Conservation (phyloP, 805 yeast genomes). For the Suhomyces sp. region DNA sequence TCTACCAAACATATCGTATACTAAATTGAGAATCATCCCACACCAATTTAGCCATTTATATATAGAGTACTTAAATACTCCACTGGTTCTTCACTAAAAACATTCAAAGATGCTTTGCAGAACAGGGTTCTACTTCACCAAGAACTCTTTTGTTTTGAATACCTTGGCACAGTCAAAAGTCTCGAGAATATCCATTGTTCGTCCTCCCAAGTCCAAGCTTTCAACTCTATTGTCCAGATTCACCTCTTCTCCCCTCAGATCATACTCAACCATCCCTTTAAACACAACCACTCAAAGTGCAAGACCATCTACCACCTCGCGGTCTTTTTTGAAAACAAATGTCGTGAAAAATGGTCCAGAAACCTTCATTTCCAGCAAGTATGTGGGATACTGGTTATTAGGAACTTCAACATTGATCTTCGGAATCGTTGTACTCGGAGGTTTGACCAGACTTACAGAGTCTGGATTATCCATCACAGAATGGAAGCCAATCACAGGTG, state of each 20-base stretch:
- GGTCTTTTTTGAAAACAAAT: too few relatives aligned
- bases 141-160: constrained; percentile 48
- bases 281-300: constrained; percentile 1
- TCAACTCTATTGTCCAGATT: constrained; percentile 1
- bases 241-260: constrained; percentile 1
- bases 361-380: constrained; percentile 23
- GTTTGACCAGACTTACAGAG: constrained; percentile 91
- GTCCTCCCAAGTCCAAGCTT: constrained; percentile 8
- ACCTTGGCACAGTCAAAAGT: constrained; percentile 24
- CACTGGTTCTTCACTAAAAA: too few relatives aligned
- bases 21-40: too few relatives aligned
- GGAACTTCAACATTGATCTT: constrained; percentile 88
- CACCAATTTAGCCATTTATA: too few relatives aligned
- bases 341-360: constrained; percentile 2
- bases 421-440: constrained; percentile 95
- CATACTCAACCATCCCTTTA: constrained; percentile 7
- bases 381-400: constrained; percentile 83
- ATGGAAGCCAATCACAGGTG: constrained; percentile 97
- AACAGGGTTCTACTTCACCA: constrained; percentile 58
- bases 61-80: too few relatives aligned
- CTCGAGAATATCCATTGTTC: constrained; percentile 17
- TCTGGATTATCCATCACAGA: constrained; percentile 95
- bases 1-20: too few relatives aligned
- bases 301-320: constrained; percentile 1
- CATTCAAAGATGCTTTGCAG: constrained; percentile 40